Conservation (phyloP, 2,329 filamentous ascomycete genomes). For the Penicillium digitatum region DNA sequence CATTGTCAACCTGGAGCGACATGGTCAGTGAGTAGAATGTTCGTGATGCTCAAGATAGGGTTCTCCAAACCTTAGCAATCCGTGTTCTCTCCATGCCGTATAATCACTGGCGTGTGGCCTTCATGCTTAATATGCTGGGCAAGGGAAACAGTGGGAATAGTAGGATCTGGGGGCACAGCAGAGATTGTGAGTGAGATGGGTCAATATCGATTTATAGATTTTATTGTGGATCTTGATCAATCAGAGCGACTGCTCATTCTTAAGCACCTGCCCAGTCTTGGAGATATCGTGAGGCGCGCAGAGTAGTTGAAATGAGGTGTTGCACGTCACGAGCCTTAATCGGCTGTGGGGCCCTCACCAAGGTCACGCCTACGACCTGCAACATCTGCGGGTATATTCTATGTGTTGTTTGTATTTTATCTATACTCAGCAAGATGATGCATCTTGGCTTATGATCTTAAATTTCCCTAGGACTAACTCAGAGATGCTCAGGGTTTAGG, state of each 20-base stretch:
- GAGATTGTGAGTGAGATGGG: neutral
- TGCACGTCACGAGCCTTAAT: conserved; percentile 11
- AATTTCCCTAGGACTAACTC: neutral
- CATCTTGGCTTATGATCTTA: neutral
- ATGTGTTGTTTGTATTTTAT: neutral
- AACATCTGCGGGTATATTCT: neutral
- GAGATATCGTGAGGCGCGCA: neutral
- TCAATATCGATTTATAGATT: neutral
- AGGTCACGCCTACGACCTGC: neutral
- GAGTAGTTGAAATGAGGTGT: conserved; percentile 6
- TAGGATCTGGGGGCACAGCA: neutral
- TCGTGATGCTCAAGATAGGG: neutral
- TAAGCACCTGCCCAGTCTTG: neutral
- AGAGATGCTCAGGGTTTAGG: neutral
- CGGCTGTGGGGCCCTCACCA: conserved; percentile 4
- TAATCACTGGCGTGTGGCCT: conserved; percentile 33
- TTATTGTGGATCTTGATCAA: neutral
- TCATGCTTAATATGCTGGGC: conserved; percentile 25
- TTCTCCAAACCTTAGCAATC: conserved; percentile 39
- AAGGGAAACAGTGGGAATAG: conserved; percentile 2
- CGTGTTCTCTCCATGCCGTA: conserved; percentile 45
- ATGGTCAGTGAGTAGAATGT: neutral
- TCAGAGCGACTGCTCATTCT: neutral
- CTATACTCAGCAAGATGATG: neutral
- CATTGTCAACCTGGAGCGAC: conserved; percentile 49